These are phyloP conservation scores for Flaveria sonorensis DNA, from an alignment of 129 eudicot species.

Conservation along the genomic window DNA sequence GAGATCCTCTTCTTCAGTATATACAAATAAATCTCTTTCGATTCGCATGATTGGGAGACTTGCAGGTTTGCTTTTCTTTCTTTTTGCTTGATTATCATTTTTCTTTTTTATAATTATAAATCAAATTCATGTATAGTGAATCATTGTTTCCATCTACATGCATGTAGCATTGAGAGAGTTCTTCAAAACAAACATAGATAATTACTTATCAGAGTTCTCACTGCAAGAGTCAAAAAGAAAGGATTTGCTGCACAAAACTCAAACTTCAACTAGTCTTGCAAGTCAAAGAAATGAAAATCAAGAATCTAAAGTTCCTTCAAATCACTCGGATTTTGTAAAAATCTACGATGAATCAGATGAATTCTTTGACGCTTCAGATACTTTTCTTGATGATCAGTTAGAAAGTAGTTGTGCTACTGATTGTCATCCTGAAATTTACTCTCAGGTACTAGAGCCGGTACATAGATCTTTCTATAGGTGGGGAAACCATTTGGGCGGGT, in stretches of 20 bases:
- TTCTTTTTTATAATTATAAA: neutral
- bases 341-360: slow-evolving; percentile 51
- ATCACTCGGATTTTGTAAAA: slow-evolving; percentile 21
- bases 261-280: neutral
- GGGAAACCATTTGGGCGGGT: neutral
- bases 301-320: slow-evolving; percentile 10
- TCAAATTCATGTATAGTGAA: slow-evolving; percentile 1
- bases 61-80: slow-evolving; percentile 42
- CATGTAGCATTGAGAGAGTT: slow-evolving; percentile 66
- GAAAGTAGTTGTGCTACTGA: slow-evolving; percentile 42
- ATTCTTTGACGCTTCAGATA: slow-evolving; percentile 60
- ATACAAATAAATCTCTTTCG: slow-evolving; percentile 48
- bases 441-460: slow-evolving; percentile 29
- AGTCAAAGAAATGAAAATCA: slow-evolving; percentile 23
- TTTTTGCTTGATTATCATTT: neutral
- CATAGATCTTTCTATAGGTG: neutral
- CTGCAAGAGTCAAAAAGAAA: slow-evolving; percentile 40
- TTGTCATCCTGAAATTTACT: slow-evolving; percentile 10
- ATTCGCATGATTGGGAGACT: slow-evolving; percentile 59
- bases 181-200: slow-evolving; percentile 50
- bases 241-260: slow-evolving; percentile 11
- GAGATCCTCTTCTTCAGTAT: slow-evolving; percentile 46
- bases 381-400: slow-evolving; percentile 47
- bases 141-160: neutral
- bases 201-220: slow-evolving; percentile 47